A percentile compares a stretch with the other conserved stretches of the same genome.
Conservation (phyloP, 78 protist genomes). For the Mantamonas sphyraenae region DNA sequence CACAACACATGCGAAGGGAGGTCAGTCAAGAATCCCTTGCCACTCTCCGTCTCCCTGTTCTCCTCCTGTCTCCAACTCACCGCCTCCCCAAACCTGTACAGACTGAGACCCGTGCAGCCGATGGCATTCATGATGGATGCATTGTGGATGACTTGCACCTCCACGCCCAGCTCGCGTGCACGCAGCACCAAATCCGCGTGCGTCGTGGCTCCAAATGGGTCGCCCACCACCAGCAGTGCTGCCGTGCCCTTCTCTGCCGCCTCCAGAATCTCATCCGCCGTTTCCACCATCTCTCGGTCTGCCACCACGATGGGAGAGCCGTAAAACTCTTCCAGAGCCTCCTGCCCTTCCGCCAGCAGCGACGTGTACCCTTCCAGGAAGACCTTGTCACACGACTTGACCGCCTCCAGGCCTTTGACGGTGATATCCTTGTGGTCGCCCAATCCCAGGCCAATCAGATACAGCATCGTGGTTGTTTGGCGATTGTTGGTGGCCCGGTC, state of each 20-base stretch:
- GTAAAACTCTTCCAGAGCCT: slow-evolving; percentile 56
- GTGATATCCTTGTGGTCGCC: slow-evolving; percentile 96
- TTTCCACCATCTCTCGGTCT: slow-evolving; percentile 91
- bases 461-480: slow-evolving; percentile 74
- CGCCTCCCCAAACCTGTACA: slow-evolving; percentile 95
- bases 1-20: too few species aligned
- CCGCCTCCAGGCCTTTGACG: slow-evolving; percentile 90
- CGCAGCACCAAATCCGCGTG: slow-evolving; percentile 90
- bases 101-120: slow-evolving; percentile 94
- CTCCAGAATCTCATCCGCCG: slow-evolving; percentile 75
- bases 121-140: slow-evolving; percentile 98
- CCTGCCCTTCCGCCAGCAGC: slow-evolving; percentile 42
- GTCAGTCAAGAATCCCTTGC: too few species aligned
- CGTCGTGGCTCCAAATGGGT: slow-evolving; percentile 96
- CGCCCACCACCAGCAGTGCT: slow-evolving; percentile 98
- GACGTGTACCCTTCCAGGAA: slow-evolving; percentile 96
- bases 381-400: slow-evolving; percentile 58
- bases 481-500: too few species aligned
- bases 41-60: neutral
- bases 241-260: slow-evolving; percentile 51
- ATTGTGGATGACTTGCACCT: slow-evolving; percentile 87
- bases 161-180: slow-evolving; percentile 46
- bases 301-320: slow-evolving; percentile 71
- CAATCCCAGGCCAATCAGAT: slow-evolving; percentile 95
- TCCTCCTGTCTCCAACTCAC: slow-evolving; percentile 71